phyloP scores from a whole-genome alignment of 2,329 filamentous ascomycete species.

The Clarireedia hainanense region DNA sequence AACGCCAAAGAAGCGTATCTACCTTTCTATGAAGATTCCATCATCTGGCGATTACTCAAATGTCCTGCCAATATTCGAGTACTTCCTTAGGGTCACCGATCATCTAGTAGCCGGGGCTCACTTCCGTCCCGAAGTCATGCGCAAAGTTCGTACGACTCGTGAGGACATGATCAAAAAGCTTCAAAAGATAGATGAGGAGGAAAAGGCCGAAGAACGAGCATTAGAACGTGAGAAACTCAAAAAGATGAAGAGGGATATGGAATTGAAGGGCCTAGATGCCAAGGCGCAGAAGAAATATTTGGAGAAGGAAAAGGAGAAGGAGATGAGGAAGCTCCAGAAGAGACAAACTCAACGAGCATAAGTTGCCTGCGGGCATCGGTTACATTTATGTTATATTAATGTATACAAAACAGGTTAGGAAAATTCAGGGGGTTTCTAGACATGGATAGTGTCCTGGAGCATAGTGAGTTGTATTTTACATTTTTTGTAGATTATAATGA shows the following conservation, averaged over 20 bases:
- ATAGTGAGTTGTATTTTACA: no score
- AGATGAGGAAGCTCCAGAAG: constrained; percentile 55
- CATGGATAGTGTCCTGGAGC: no score
- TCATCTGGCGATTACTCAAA: constrained; percentile 54
- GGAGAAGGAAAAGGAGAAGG: constrained; percentile 73
- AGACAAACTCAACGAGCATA: constrained; percentile 43
- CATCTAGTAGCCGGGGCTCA: constrained; percentile 66
- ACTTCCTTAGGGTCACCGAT: constrained; percentile 82
- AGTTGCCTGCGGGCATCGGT: not conserved
- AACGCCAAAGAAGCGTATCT: constrained; percentile 75
- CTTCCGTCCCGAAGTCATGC: constrained; percentile 84
- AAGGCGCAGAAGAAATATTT: constrained; percentile 83
- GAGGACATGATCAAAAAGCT: constrained; percentile 76
- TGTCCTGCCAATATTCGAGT: constrained; percentile 68
- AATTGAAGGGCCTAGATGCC: constrained; percentile 67
- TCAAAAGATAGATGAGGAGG: constrained; percentile 69
- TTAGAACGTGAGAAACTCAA: constrained; percentile 65
- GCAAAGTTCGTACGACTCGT: constrained; percentile 72
- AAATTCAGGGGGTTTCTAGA: no score
- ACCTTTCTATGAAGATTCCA: constrained; percentile 65
- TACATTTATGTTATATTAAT: not conserved
- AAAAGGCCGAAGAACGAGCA: constrained; percentile 71
- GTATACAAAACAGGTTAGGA: constrained; percentile 3
- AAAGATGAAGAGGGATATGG: constrained; percentile 83
- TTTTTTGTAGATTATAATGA: no score